These are phyloP conservation scores for Neofusicoccum umdonicola DNA, from an alignment of 2,329 filamentous ascomycete species.

Conservation along the genomic window DNA sequence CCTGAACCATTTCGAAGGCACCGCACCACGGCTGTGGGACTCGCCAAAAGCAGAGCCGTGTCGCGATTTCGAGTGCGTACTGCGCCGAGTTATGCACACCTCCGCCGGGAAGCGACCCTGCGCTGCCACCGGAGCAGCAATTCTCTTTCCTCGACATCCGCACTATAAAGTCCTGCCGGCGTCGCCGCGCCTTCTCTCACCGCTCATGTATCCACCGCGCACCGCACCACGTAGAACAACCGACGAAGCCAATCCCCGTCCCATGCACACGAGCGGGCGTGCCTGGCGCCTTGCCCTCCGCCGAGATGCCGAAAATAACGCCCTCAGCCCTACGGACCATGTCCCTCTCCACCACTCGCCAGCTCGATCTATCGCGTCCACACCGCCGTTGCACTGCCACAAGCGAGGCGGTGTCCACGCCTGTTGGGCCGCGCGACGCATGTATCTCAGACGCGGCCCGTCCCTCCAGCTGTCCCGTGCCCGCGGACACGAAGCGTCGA, in stretches of 20 bases:
- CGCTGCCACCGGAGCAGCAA: too few species aligned
- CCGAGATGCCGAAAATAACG: neutral
- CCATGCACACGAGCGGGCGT: neutral
- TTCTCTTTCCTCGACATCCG: too few species aligned
- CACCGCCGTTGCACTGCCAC: conserved; percentile 4
- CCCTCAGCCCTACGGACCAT: neutral
- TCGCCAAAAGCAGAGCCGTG: neutral
- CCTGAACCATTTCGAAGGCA: neutral
- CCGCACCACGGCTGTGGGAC: neutral
- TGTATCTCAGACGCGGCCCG: neutral
- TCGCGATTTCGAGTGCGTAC: neutral
- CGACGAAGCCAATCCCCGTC: neutral
- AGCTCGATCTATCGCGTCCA: neutral
- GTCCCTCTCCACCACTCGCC: neutral
- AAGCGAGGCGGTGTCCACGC: neutral
- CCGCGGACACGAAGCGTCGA: neutral
- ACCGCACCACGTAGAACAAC: neutral
- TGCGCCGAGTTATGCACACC: neutral
- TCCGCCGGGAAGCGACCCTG: too few species aligned
- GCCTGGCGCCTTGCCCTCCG: neutral
- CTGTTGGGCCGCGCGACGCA: neutral
- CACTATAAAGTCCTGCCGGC: too few species aligned
- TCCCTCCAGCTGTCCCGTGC: neutral
- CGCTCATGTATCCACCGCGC: neutral
- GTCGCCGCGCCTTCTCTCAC: neutral